Conservation (phyloP, 2,329 filamentous ascomycete species). For the Fusarium avenaceum region DNA sequence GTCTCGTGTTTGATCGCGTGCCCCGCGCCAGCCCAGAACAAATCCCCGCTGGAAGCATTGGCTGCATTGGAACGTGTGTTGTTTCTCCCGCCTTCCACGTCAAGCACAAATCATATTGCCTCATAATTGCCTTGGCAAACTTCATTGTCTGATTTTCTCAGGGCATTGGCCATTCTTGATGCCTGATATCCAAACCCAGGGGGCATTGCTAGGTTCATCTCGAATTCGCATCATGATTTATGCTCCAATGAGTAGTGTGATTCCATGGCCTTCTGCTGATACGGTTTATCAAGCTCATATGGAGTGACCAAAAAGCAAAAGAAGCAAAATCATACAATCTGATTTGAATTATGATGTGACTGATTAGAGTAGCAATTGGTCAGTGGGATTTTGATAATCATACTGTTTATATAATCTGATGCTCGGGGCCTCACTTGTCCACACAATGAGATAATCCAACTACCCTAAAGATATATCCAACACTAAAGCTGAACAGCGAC, state of each 20-base stretch:
- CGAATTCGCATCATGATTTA: constrained; percentile 16
- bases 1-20: constrained; percentile 35
- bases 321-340: background rate
- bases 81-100: constrained; percentile 37
- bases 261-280: background rate
- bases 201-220: background rate
- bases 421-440: background rate
- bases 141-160: constrained; percentile 3
- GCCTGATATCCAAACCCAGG: constrained; percentile 12
- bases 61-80: constrained; percentile 23
- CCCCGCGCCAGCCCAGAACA: constrained; percentile 12
- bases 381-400: background rate
- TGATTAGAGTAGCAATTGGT: background rate
- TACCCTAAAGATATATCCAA: constrained; percentile 21
- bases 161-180: background rate
- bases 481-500: background rate
- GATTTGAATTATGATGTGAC: background rate
- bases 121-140: constrained; percentile 22
- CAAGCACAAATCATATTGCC: constrained; percentile 19
- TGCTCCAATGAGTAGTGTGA: background rate
- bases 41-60: constrained; percentile 13
- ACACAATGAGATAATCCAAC: background rate
- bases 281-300: background rate
- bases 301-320: background rate
- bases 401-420: constrained; percentile 4